Percentiles rank a stretch among this genome's conserved stretches.
Evolutionary conservation across 1,284 basidiomycete genomes (phyloP).

Genomic region (Ceratobasidium sp.): DNA sequence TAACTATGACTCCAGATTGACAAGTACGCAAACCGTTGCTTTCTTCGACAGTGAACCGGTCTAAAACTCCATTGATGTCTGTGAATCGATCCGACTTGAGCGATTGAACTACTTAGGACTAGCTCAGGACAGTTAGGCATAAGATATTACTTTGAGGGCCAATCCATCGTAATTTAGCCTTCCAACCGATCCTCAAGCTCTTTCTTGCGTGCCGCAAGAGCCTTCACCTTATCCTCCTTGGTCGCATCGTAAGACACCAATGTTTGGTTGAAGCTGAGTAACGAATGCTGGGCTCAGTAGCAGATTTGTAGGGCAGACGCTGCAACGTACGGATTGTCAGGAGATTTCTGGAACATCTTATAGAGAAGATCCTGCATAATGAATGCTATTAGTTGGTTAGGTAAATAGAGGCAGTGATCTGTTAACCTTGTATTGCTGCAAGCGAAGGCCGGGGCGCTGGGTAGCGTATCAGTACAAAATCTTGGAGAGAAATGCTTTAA

Average conservation of each 20-base stretch:
- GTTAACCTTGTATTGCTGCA: slow-evolving; percentile 79
- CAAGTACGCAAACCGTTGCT: no score
- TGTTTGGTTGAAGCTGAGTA: slow-evolving; percentile 77
- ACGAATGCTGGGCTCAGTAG: not conserved
- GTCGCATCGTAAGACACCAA: slow-evolving; percentile 79
- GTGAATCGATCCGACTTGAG: no score
- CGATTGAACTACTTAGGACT: no score
- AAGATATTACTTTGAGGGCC: no score
- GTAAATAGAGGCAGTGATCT: slow-evolving; percentile 32
- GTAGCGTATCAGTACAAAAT: slow-evolving; percentile 17
- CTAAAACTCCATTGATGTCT: no score
- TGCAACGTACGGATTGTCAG: slow-evolving; percentile 79
- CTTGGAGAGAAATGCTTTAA: slow-evolving; percentile 26
- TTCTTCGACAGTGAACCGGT: no score
- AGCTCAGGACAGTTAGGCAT: no score
- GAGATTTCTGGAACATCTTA: slow-evolving; percentile 88
- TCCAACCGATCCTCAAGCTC: slow-evolving; percentile 60
- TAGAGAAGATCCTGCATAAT: slow-evolving; percentile 65
- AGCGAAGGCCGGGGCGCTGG: slow-evolving; percentile 79
- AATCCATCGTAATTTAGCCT: no score
- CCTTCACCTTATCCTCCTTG: slow-evolving; percentile 80
- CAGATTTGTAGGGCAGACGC: not conserved
- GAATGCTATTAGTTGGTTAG: slow-evolving; percentile 31
- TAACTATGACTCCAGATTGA: no score
- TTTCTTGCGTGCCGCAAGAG: slow-evolving; percentile 65